Conservation (phyloP, 2,329 filamentous ascomycete species). For the Fusarium nisikadoi region DNA sequence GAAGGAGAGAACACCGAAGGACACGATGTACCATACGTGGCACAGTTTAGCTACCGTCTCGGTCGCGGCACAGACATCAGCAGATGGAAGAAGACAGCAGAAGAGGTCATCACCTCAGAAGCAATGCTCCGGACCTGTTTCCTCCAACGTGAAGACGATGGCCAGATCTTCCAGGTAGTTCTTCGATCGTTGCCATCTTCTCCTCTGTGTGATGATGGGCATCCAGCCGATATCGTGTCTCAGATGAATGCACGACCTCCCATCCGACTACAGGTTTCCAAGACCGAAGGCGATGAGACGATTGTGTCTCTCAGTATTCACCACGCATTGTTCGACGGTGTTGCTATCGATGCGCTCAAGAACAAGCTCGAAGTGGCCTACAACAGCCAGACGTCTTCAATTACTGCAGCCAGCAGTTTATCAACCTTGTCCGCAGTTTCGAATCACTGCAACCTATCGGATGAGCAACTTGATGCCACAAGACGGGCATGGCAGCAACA, state of each 20-base stretch:
- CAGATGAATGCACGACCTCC: conserved; percentile 9
- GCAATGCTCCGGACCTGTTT: conserved; percentile 21
- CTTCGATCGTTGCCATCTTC: neutral
- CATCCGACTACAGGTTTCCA: neutral
- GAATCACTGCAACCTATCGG: neutral
- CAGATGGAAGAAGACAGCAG: neutral
- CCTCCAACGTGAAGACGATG: conserved; percentile 23
- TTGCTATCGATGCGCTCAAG: conserved; percentile 4
- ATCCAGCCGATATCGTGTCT: neutral
- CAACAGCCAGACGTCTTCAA: rapidly evolving
- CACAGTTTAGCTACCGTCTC: conserved; percentile 20
- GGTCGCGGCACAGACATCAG: neutral
- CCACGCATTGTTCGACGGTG: conserved; percentile 20
- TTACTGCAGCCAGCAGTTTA: rapidly evolving
- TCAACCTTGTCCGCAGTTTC: neutral
- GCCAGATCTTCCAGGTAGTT: conserved; percentile 14
- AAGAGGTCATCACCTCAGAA: conserved; percentile 1
- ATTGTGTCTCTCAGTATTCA: conserved; percentile 12
- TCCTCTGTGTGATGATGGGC: neutral
- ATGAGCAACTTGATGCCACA: neutral
- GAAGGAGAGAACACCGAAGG: rapidly evolving
- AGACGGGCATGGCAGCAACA: neutral
- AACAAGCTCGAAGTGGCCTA: conserved; percentile 4
- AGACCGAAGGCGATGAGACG: rapidly evolving
- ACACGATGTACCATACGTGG: conserved; percentile 17